phyloP scores from a whole-genome alignment of 1,284 basidiomycete genomes.

The Tylopilus microsporus region DNA sequence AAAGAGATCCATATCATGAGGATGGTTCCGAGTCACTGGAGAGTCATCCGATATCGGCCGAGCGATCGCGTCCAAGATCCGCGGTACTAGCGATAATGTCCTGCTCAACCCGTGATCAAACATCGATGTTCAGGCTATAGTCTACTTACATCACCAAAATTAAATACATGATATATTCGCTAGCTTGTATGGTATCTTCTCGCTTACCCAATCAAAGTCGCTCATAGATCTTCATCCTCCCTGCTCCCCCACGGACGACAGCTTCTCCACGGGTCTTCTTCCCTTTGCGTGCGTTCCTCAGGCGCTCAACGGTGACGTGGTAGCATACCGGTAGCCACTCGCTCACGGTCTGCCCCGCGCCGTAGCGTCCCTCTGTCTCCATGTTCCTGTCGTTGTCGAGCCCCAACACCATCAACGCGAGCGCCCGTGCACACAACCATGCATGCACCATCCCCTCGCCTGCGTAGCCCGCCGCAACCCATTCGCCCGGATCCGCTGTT shows the following conservation, averaged over 20 bases:
- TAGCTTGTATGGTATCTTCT: not conserved
- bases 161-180: not conserved
- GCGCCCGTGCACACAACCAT: constrained; percentile 36
- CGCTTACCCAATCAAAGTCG: constrained; percentile 5
- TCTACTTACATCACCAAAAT: not conserved
- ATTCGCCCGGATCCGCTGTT: constrained; percentile 39
- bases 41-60: not conserved
- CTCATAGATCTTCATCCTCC: constrained; percentile 29
- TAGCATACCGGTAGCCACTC: constrained; percentile 51
- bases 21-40: too few species aligned
- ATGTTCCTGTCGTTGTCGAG: constrained; percentile 28
- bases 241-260: constrained; percentile 21
- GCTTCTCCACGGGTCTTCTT: constrained; percentile 5
- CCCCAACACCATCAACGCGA: constrained; percentile 54
- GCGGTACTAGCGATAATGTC: too few species aligned
- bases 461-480: constrained; percentile 55
- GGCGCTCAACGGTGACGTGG: constrained; percentile 47
- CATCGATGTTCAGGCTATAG: not conserved
- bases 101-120: too few species aligned
- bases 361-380: constrained; percentile 21
- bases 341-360: constrained; percentile 25
- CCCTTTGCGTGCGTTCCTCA: constrained; percentile 22
- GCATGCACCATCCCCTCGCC: constrained; percentile 68
- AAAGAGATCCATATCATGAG: too few species aligned
- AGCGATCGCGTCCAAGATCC: too few species aligned